Base-by-base conservation (phyloP, 306 rosid genomes). In the Lathyrus oleraceus region DNA sequence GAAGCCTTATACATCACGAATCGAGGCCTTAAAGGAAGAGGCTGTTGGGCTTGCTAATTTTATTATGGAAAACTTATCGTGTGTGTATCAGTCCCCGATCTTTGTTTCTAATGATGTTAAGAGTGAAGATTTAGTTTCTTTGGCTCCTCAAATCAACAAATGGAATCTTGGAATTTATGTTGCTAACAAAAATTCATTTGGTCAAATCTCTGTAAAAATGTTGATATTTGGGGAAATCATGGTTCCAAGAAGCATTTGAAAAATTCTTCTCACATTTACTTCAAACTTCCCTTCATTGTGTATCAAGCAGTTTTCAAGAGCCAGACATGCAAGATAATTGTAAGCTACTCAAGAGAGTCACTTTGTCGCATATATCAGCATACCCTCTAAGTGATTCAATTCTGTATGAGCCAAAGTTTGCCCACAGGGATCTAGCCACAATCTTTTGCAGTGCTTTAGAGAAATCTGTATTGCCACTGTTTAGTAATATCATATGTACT, bases 391-490 rank as follows among this genome's bases (percentile, higher is more conserved):
- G 84, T 65, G 83, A 81, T 70, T 85, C 98, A 49, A 61, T 75
- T 71, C 70, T 93, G 53, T 90, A 83, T 75, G 89, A 90, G 74
- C 96, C 82, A 77, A 74, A 81, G 98, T 88, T 88, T 93, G 86
- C 82, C 77, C 12, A 84, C 94, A 87, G 92, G 88, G 78, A 76
- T 69, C 76, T 93, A 69, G 89, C 91, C 74, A 81, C 83, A 15
- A 80, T 83, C 71, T 85, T 88, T 67, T 93, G 97, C 82, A 69
- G 40, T 62, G 89, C 85, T 54, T 65, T 93, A 81, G 86, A 85
- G 85, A 81, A 84, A 76, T 78, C 73, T 5, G 85, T 78, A 70
- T 61, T 70, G 3, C 84, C 77, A 1, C 73, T 81, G 49, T 76
- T 78, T 68, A 48, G 72, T 61, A 79, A 72, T 73, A 15, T 62